phyloP scores from a whole-genome alignment of 2,329 filamentous ascomycete species.

The Amylocarpus encephaloides region DNA sequence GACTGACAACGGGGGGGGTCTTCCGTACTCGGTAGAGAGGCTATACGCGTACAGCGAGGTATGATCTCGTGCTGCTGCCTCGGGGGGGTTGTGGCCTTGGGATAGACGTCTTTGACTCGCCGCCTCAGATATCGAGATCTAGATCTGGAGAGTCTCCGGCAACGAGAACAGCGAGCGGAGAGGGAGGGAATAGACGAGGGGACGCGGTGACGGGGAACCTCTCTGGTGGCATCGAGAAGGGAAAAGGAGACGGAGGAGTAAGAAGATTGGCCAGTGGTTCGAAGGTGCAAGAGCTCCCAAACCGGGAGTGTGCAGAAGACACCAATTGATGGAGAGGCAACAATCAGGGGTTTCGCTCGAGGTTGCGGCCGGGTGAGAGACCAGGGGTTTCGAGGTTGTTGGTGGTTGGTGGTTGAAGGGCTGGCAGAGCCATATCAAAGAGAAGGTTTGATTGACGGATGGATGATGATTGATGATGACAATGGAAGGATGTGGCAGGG shows the following conservation, averaged over 20 bases:
- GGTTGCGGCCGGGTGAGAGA: neutral
- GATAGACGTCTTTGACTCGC: no score
- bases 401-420: neutral
- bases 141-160: no score
- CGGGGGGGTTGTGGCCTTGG: no score
- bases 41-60: no score
- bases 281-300: neutral
- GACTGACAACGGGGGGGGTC: no score
- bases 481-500: neutral
- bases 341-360: neutral
- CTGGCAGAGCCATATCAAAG: neutral
- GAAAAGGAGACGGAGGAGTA: neutral
- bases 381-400: neutral
- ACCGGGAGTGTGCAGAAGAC: constrained; percentile 1
- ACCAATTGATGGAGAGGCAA: neutral
- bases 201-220: neutral
- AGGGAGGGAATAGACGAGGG: no score
- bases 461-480: neutral
- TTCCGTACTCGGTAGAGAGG: no score
- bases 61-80: no score
- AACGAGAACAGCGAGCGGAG: no score
- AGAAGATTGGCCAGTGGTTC: neutral
- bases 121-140: no score
- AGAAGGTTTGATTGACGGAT: neutral
- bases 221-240: neutral